Conservation (phyloP, 1,284 basidiomycete genomes). For the Austropuccinia psidii region DNA sequence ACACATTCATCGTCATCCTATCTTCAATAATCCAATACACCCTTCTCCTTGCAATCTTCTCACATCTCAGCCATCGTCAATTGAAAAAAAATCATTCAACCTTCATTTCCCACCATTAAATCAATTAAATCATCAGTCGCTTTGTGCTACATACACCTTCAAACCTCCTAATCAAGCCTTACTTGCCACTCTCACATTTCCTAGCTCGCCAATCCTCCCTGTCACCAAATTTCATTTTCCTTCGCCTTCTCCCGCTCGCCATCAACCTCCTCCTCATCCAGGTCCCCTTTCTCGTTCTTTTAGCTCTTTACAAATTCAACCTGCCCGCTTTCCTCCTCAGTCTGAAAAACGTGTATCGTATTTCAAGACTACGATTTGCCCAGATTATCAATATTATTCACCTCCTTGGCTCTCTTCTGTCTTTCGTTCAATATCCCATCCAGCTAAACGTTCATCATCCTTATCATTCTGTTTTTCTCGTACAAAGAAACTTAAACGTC, state of each 20-base stretch:
- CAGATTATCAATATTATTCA: no score
- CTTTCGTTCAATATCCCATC: not conserved
- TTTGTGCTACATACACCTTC: not conserved
- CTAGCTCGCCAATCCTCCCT: not conserved
- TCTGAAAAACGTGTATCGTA: no score
- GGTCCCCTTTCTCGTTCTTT: not conserved
- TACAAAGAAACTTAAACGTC: constrained; percentile 4
- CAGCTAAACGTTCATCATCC: not conserved
- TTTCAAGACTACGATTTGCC: no score
- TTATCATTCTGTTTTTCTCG: not conserved
- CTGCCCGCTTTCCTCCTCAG: no score
- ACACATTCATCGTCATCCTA: no score
- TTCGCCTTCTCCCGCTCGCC: not conserved
- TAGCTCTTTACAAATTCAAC: no score
- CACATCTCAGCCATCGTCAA: no score
- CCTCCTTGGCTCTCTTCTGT: not conserved
- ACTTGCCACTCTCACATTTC: not conserved
- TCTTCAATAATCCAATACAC: no score
- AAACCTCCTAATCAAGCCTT: not conserved
- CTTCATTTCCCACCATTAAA: not conserved
- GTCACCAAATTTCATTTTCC: not conserved
- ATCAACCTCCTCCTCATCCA: constrained; percentile 19
- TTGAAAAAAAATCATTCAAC: no score
- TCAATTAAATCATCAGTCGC: not conserved
- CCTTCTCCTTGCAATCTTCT: no score